These are phyloP conservation scores for Escallonia rubra DNA, from an alignment of 129 eudicot species.

Conservation along the genomic window DNA sequence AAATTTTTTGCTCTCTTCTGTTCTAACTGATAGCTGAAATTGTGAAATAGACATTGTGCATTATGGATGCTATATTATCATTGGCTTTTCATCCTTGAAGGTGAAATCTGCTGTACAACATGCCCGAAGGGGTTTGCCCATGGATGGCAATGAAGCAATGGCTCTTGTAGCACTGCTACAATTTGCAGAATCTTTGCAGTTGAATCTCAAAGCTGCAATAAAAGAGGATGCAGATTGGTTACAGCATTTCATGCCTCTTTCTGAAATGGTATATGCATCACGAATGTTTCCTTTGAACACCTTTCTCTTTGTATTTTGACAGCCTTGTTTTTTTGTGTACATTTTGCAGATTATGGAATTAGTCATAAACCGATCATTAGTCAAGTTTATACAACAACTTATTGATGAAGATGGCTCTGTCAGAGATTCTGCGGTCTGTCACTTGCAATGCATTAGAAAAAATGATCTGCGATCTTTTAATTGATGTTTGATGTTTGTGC, in stretches of 20 bases:
- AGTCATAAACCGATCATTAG: constrained; percentile 45
- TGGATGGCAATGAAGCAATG: constrained; percentile 66
- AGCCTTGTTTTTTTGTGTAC: neutral
- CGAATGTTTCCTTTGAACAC: neutral
- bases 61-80: constrained; percentile 5
- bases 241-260: constrained; percentile 71
- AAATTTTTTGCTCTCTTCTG: neutral
- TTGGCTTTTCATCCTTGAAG: constrained; percentile 25
- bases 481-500: neutral
- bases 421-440: constrained; percentile 88
- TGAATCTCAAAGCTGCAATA: constrained; percentile 57
- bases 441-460: neutral
- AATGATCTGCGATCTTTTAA: neutral
- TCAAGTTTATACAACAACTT: constrained; percentile 60
- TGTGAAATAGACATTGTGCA: neutral
- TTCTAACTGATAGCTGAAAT: neutral
- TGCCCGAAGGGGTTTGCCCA: constrained; percentile 54
- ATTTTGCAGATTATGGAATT: constrained; percentile 63
- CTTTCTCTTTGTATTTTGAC: neutral
- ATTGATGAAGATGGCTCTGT: constrained; percentile 87
- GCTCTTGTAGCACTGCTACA: constrained; percentile 52
- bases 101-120: constrained; percentile 62
- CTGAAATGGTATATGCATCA: constrained; percentile 45
- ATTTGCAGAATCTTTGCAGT: constrained; percentile 63
- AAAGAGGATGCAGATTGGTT: constrained; percentile 65